Conservation (phyloP, 2,329 filamentous ascomycete genomes). For the Zymoseptoria crescenta region DNA sequence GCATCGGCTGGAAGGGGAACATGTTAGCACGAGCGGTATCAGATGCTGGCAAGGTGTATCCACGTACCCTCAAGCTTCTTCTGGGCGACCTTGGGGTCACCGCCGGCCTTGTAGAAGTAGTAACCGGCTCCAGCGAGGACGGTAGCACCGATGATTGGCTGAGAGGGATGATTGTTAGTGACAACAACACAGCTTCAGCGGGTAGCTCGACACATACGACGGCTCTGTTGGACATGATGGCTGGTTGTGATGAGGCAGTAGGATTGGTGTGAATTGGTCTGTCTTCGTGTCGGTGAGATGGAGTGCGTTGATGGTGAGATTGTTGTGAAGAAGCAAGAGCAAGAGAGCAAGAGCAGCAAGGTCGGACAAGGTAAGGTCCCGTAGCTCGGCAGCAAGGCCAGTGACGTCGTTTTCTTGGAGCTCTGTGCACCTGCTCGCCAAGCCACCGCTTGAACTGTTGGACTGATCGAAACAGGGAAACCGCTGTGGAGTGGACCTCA, state of each 20-base stretch:
- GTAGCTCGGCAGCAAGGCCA: too few relatives aligned
- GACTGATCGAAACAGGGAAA: neutral
- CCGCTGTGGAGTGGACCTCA: neutral
- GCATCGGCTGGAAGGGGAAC: constrained; percentile 57
- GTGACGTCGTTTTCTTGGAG: neutral
- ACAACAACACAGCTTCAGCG: neutral
- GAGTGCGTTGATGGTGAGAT: neutral
- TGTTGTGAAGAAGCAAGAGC: neutral
- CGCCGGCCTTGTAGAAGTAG: constrained; percentile 85
- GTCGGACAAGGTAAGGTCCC: neutral
- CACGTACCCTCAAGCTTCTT: constrained; percentile 74
- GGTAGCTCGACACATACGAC: constrained; percentile 2
- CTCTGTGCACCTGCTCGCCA: neutral
- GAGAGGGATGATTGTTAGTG: neutral
- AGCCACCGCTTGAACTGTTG: neutral
- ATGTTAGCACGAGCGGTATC: neutral
- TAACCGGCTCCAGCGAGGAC: constrained; percentile 65
- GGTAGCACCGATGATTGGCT: constrained; percentile 43
- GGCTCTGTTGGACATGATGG: constrained; percentile 19
- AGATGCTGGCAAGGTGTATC: neutral
- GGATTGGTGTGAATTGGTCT: neutral
- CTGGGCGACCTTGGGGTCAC: constrained; percentile 72
- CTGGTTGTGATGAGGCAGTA: constrained; percentile 2
- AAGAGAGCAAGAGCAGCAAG: neutral
- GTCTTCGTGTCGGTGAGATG: neutral